phyloP scores from a whole-genome alignment of 768 basidiomycete genomes.

The Agrocybe praecox region DNA sequence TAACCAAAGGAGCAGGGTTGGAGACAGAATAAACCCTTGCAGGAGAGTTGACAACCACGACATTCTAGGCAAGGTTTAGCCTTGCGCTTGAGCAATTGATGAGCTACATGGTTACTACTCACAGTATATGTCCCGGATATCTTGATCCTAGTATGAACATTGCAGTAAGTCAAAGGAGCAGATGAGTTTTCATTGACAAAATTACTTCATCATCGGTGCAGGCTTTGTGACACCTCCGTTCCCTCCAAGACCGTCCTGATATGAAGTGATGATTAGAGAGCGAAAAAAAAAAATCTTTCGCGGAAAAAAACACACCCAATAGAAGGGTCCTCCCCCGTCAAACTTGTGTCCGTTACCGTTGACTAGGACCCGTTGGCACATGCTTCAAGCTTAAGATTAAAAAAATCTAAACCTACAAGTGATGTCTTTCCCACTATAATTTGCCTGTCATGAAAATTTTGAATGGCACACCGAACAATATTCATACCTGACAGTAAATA shows the following conservation, averaged over 20 bases:
- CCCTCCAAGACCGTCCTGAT: slow-evolving; percentile 39
- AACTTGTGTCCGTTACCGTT: slow-evolving; percentile 44
- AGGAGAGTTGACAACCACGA: slow-evolving; percentile 44
- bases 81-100: background rate
- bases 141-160: slow-evolving; percentile 28
- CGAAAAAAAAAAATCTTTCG: background rate
- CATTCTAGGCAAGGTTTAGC: slow-evolving; percentile 23
- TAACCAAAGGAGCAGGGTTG: slow-evolving; percentile 39
- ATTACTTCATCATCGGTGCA: slow-evolving; percentile 46
- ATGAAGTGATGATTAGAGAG: background rate
- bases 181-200: background rate
- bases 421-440: slow-evolving; percentile 44
- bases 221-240: slow-evolving; percentile 43
- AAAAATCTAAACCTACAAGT: slow-evolving; percentile 39
- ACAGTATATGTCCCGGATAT: slow-evolving; percentile 40
- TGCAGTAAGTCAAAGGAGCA: background rate
- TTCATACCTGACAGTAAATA: slow-evolving; percentile 52
- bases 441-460: background rate
- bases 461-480: background rate
- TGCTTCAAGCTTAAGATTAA: background rate
- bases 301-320: slow-evolving; percentile 32
- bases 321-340: slow-evolving; percentile 45
- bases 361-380: slow-evolving; percentile 23
- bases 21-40: slow-evolving; percentile 40
- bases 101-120: background rate